phyloP scores from a whole-genome alignment of 352 stramenopile genomes.

The Phytophthora idaei region DNA sequence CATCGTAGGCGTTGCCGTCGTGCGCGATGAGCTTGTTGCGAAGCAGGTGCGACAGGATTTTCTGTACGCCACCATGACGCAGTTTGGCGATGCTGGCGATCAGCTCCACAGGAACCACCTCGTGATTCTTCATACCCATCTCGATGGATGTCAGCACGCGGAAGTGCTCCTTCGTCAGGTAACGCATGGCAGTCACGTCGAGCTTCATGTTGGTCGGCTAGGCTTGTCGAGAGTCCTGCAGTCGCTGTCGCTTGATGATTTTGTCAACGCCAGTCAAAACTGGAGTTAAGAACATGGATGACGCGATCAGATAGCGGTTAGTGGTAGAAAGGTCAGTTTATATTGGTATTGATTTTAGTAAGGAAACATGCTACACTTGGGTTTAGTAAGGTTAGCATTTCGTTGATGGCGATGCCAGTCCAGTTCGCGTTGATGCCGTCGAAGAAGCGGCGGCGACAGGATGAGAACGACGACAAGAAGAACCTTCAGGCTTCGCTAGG shows the following conservation, averaged over 20 bases:
- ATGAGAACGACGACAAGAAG: not conserved
- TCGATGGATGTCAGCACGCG: constrained; percentile 99
- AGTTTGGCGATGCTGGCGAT: constrained; percentile 97
- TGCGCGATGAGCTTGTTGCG: constrained; percentile 99
- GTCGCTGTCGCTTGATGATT: constrained; percentile 10
- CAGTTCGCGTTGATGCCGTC: constrained; percentile 35
- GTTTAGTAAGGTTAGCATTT: too few species aligned
- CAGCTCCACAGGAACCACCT: constrained; percentile 96
- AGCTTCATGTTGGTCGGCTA: constrained; percentile 82
- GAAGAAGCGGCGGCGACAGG: constrained; percentile 41
- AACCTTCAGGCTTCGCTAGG: not conserved
- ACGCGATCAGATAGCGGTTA: not conserved
- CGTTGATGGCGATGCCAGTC: constrained; percentile 17
- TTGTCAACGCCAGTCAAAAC: constrained; percentile 28
- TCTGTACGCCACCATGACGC: constrained; percentile 97
- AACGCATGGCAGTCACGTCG: constrained; percentile 93
- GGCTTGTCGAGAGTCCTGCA: too few species aligned
- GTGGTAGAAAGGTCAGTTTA: not conserved
- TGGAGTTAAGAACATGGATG: not conserved
- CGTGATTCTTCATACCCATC: constrained; percentile 99
- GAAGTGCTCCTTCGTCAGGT: constrained; percentile 96
- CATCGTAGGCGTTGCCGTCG: constrained; percentile 97
- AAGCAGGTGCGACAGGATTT: constrained; percentile 97
- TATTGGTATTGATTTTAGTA: not conserved
- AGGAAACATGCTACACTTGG: too few species aligned